These are phyloP conservation scores for Diaporthe batatas DNA, from an alignment of 2,329 filamentous ascomycete genomes.

Conservation along the genomic window DNA sequence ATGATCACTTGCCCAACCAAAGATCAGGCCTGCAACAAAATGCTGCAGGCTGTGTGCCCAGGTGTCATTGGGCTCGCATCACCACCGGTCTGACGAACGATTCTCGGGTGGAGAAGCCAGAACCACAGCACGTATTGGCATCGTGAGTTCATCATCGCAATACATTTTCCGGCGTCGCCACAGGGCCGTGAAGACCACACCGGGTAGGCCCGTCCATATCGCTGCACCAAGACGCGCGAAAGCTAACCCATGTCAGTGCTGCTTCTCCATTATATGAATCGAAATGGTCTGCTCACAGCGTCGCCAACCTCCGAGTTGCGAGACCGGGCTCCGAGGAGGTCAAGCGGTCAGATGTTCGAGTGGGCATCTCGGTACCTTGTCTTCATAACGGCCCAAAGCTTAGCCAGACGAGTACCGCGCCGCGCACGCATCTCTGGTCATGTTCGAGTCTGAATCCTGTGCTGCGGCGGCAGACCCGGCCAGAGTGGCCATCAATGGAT, in stretches of 20 bases:
- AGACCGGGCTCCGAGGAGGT: neutral
- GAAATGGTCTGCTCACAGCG: neutral
- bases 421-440: neutral
- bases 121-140: neutral
- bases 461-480: neutral
- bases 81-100: neutral
- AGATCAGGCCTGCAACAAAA: neutral
- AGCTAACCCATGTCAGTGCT: neutral
- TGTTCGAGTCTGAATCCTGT: neutral
- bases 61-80: neutral
- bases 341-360: slow-evolving; percentile 5
- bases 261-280: neutral
- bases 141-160: neutral
- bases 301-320: neutral
- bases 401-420: neutral
- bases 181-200: neutral
- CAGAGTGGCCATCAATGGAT: neutral
- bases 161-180: neutral
- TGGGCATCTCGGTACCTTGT: neutral
- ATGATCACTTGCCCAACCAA: slow-evolving; percentile 8
- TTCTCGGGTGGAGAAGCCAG: neutral
- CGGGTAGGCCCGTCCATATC: neutral
- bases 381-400: neutral
- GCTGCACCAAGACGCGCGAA: too few relatives aligned
- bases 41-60: neutral